Base-by-base conservation (phyloP, 2,329 filamentous ascomycete species). In the Ophiognomonia clavigignenti-juglandacearum region DNA sequence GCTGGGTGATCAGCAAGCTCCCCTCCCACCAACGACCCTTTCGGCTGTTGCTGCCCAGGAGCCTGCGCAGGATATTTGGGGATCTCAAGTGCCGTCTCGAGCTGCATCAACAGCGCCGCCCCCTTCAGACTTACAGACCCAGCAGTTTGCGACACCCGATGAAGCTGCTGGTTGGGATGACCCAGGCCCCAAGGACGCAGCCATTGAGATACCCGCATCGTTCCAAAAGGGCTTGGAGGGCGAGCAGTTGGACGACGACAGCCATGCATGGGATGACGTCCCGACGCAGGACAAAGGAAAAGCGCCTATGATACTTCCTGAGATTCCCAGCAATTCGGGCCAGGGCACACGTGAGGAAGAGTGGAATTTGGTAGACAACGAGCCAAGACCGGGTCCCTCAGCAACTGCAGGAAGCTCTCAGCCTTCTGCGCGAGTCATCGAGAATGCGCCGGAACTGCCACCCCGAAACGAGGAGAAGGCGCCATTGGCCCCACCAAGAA, bases 351-450 rank as follows among this genome's bases (percentile, higher is more conserved):
- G 51, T 52, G 13, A 51, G 53, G 48, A 77, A 6, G 74, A 72
- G 32, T 79, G 75, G 75, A 77, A 73, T 45, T 49, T 78, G 45
- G 70, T 78, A 39, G 75, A 78, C 32, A 57, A 65, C 18, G 72
- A 70, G 19, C 56, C 65, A 1, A 53, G 43, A 2, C 59, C 62
- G 1, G 60, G 53, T 2, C 61, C 54, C 22, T 55, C 67, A 10
- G 65, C 65, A 7, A 61, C 61, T 37, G 63, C 62, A 47, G 65
- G 61, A 47, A 63, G 64, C 1, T 68, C 67, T 65, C 66, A 70
- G 39, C 63, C 68, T 39, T 64, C 67, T 20, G 59, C 59, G 5
- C 61, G 63, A n/a, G 59, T 59, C 5, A 56, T 54, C 18, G 47
- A 58, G 3, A 53, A 56, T 47, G 48, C 58, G 7, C 50, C 52